Percentiles rank a stretch among this genome's conserved stretches.
These are phyloP conservation scores for Saururus chinensis DNA, from an alignment of 164 flowering plant genomes.

Conservation along the genomic window DNA sequence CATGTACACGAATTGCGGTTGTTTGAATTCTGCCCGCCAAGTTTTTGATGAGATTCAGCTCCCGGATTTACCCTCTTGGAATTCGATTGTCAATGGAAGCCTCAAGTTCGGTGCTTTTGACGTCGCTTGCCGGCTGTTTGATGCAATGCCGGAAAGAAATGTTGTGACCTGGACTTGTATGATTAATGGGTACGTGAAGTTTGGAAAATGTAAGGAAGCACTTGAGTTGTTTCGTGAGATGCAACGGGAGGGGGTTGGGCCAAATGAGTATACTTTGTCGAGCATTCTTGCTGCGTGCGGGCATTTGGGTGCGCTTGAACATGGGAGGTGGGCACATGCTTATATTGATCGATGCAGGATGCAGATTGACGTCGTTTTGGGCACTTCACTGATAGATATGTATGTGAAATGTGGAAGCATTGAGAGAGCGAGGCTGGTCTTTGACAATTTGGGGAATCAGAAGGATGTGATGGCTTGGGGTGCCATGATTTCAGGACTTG, in stretches of 20 bases:
- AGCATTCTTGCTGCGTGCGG: slow-evolving; percentile 26
- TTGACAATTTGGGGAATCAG: slow-evolving; percentile 13
- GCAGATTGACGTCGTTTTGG: slow-evolving; percentile 19
- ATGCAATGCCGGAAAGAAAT: slow-evolving; percentile 25
- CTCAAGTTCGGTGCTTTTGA: slow-evolving; percentile 15
- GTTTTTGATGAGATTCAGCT: slow-evolving; percentile 21
- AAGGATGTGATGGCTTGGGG: slow-evolving; percentile 38
- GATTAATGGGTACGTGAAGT: slow-evolving; percentile 26
- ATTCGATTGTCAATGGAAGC: slow-evolving; percentile 18
- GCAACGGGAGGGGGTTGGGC: slow-evolving; percentile 16
- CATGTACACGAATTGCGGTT: slow-evolving; percentile 24
- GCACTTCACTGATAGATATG: slow-evolving; percentile 61
- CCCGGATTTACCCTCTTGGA: slow-evolving; percentile 30
- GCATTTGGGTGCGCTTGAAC: slow-evolving; percentile 25
- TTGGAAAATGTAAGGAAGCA: slow-evolving; percentile 20
- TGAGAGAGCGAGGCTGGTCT: slow-evolving; percentile 20
- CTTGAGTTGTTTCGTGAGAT: slow-evolving; percentile 23
- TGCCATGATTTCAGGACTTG: slow-evolving; percentile 28
- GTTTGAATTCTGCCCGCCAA: slow-evolving; percentile 14
- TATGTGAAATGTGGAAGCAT: slow-evolving; percentile 76
- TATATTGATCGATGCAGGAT: slow-evolving; percentile 19
- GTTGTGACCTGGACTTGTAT: slow-evolving; percentile 38
- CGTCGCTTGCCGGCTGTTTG: slow-evolving; percentile 22
- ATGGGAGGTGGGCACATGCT: slow-evolving; percentile 30
- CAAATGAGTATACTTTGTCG: slow-evolving; percentile 26